Conservation (phyloP, 495 filamentous ascomycete genomes). For the Aspergillus olivimuriae region DNA sequence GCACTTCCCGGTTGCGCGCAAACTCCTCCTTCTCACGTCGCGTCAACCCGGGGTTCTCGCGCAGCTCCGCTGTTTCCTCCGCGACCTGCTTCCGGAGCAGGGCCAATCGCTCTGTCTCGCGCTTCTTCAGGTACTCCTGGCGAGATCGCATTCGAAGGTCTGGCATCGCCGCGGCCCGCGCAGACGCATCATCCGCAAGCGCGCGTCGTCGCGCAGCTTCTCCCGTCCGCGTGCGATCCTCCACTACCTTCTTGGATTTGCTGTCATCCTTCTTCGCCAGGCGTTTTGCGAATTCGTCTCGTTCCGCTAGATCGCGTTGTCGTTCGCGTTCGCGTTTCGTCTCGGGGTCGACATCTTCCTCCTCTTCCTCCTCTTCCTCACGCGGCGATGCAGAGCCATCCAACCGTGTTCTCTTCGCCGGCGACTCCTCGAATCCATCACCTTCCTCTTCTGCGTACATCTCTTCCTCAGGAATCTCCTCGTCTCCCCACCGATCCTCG, state of each 20-base stretch:
- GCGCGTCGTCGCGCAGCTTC: slow-evolving; percentile 53
- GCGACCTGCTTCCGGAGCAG: slow-evolving; percentile 85
- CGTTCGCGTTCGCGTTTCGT: slow-evolving; percentile 49
- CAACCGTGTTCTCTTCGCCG: slow-evolving; percentile 51
- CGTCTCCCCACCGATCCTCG: slow-evolving; percentile 76
- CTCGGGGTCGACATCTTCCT: slow-evolving; percentile 58
- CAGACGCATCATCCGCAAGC: slow-evolving; percentile 58
- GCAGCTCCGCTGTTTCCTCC: slow-evolving; percentile 79
- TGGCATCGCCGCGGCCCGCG: slow-evolving; percentile 58
- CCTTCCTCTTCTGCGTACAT: slow-evolving; percentile 26
- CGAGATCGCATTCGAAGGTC: slow-evolving; percentile 77
- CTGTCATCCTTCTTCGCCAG: slow-evolving; percentile 63
- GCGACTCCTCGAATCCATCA: slow-evolving; percentile 46
- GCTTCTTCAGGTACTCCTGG: slow-evolving; percentile 89
- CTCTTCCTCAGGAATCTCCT: slow-evolving; percentile 51
- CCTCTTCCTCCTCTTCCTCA: too few relatives aligned
- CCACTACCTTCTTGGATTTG: slow-evolving; percentile 67
- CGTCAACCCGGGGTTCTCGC: slow-evolving; percentile 68
- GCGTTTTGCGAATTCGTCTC: slow-evolving; percentile 69
- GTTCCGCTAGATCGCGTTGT: slow-evolving; percentile 59
- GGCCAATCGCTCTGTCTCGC: slow-evolving; percentile 78
- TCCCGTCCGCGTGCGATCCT: slow-evolving; percentile 56
- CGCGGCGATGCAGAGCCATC: slow-evolving; percentile 46
- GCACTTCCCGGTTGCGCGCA: slow-evolving; percentile 77
- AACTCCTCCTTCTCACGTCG: slow-evolving; percentile 84